A percentile compares a stretch with the other conserved stretches of the same genome.
Evolutionary conservation across 164 flowering plant species (phyloP).

Genomic region (Liriodendron chinense): DNA sequence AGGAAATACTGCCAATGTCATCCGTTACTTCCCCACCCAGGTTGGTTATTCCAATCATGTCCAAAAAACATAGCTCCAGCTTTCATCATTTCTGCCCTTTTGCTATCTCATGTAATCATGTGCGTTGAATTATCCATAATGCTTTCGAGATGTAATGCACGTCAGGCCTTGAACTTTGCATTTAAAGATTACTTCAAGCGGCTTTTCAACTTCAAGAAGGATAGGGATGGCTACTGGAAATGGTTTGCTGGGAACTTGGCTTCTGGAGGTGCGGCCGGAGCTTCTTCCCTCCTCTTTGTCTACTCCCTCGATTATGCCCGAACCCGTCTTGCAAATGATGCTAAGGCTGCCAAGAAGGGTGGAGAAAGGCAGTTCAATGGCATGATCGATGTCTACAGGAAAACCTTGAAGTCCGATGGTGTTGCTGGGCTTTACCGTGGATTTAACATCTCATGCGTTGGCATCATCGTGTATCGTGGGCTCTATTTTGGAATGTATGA

Average conservation of each 20-base stretch:
- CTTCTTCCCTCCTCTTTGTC: constrained; percentile 20
- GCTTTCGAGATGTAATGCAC: neutral
- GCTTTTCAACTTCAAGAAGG: constrained; percentile 22
- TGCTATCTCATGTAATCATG: neutral
- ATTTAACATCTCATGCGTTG: constrained; percentile 21
- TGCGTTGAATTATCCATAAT: neutral
- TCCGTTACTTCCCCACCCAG: constrained; percentile 25
- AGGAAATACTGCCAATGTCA: constrained; percentile 22
- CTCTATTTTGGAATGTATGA: constrained; percentile 24
- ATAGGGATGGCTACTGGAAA: constrained; percentile 20
- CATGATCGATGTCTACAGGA: constrained; percentile 18
- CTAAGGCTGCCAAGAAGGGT: constrained; percentile 22
- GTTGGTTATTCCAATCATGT: constrained; percentile 2
- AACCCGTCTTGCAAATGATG: constrained; percentile 20
- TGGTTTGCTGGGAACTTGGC: constrained; percentile 28
- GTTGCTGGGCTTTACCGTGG: constrained; percentile 25
- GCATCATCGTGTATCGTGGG: constrained; percentile 22
- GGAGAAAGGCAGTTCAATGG: constrained; percentile 25
- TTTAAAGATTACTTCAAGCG: constrained; percentile 24
- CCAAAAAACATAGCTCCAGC: neutral
- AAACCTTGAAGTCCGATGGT: constrained; percentile 16
- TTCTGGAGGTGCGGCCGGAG: constrained; percentile 22
- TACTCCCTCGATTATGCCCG: constrained; percentile 23
- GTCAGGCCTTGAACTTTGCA: constrained; percentile 21
- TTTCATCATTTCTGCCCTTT: neutral